Evolutionary conservation across 2,329 filamentous ascomycete species (phyloP), one percentile per base, ranked within the genome.

Genomic region (Lizonia empirigonia): DNA sequence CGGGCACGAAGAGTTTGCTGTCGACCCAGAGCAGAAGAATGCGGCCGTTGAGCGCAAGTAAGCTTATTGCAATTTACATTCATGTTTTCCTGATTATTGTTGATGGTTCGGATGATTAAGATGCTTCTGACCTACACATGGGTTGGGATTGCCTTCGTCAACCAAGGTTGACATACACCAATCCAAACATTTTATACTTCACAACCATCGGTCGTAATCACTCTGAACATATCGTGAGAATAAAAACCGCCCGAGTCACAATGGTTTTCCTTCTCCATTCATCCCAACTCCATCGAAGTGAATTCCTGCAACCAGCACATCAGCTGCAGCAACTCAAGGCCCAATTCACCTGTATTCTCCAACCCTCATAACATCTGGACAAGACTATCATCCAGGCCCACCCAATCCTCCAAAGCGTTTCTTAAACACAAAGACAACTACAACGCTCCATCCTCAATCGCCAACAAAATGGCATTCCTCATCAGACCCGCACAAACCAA

Each of bases 21-120:
- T 64, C 29, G 55, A 59, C 34, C 56, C 56, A 6, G 60, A 64
- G 35, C 48, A 56, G 34, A 65, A 68, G 56, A 57, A 53, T 19
- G 39, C 39, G 23, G 45, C 55, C 23, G 54, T 37, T 5, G 52
- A 64, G 56, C 57, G 45, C 27, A 49, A 27, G 18, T 20, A 7
- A 7, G 44, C 50, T n/a, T 53, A 48, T 6, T 44, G 33, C 15
- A 36, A 26, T 32, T 12, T 35, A 15, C 32, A 16, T 20, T 29
- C 2, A 44, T 8, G 38, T 26, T 18, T 19, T 18, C 5, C 18
- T 22, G 26, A 19, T 19, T 6, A 8, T 12, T 47, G 13, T 38
- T 34, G 8, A 22, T 30, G 12, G 4, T 34, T 30, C n/a, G 16
- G 18, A 6, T 30, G 24, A 7, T 19, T 50, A 7, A 22, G 16